Evolutionary conservation across 78 protist genomes (phyloP).

Genomic region (Dictyostelium discoideum): DNA sequence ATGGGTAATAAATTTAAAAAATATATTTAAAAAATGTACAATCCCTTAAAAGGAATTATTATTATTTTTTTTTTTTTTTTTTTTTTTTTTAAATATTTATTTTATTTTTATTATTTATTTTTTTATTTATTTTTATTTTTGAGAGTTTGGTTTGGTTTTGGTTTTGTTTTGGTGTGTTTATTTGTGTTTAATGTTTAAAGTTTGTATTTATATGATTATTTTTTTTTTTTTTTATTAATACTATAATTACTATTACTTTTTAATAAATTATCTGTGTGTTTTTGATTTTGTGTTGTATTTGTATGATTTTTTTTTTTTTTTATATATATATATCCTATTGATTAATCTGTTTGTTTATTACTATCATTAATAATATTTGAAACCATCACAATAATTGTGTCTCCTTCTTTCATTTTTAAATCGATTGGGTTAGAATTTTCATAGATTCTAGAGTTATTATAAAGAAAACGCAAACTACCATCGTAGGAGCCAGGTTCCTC

Average conservation of each 20-base stretch:
- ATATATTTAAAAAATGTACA: too few relatives aligned
- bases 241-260: not conserved
- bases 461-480: not conserved
- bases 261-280: not conserved
- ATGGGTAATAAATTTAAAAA: too few relatives aligned
- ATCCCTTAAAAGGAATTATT: too few relatives aligned
- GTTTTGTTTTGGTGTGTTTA: not conserved
- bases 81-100: too few relatives aligned
- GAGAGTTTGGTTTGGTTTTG: not conserved
- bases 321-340: not conserved
- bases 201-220: not conserved
- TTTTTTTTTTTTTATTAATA: not conserved
- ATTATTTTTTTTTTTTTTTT: too few relatives aligned
- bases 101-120: too few relatives aligned
- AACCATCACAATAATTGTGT: not conserved
- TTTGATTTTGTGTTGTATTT: not conserved
- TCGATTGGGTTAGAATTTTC: not conserved
- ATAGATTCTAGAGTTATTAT: not conserved
- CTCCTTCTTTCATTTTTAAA: slow-evolving; percentile 2
- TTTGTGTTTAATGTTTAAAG: not conserved
- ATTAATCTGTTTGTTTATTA: not conserved
- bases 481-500: not conserved
- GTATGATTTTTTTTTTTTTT: too few relatives aligned
- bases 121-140: too few relatives aligned
- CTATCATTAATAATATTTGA: not conserved